Percentiles rank a stretch among this genome's conserved stretches.
These are phyloP conservation scores for Plantago ovata DNA, from an alignment of 257 asterid genomes.

Conservation along the genomic window DNA sequence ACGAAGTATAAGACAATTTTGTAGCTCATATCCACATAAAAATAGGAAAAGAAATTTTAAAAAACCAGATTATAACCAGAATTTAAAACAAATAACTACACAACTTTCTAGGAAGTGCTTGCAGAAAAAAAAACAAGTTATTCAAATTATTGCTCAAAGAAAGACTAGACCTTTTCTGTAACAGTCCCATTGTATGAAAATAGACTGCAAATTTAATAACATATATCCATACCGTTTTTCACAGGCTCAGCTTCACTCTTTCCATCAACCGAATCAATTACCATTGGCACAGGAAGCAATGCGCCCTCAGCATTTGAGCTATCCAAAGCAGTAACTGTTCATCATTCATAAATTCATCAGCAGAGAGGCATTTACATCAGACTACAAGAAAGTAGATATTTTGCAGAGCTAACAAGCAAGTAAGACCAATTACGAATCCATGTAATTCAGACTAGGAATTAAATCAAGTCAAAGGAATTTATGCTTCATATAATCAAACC, in stretches of 20 bases:
- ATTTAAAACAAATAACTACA: slow-evolving; percentile 3
- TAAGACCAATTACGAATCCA: neutral
- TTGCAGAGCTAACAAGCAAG: slow-evolving; percentile 1
- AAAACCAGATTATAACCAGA: no score
- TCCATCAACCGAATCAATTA: slow-evolving; percentile 34
- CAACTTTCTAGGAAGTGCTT: neutral
- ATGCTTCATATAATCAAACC: neutral
- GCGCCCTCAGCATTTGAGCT: slow-evolving; percentile 77
- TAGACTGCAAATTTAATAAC: neutral
- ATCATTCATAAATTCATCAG: slow-evolving; percentile 16
- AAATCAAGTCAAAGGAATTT: neutral
- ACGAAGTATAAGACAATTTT: no score
- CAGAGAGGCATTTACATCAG: neutral
- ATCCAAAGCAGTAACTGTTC: slow-evolving; percentile 87
- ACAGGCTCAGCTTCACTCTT: slow-evolving; percentile 33
- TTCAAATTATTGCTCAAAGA: neutral
- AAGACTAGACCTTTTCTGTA: neutral
- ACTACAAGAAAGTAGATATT: no score
- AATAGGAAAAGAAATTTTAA: slow-evolving; percentile 1
- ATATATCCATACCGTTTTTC: slow-evolving; percentile 46
- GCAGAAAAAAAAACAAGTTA: neutral
- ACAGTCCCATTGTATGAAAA: neutral
- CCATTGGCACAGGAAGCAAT: slow-evolving; percentile 68
- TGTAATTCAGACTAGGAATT: no score
- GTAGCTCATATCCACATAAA: neutral